Conservation (phyloP, 2,329 filamentous ascomycete genomes). For the Claviceps quebecensis region DNA sequence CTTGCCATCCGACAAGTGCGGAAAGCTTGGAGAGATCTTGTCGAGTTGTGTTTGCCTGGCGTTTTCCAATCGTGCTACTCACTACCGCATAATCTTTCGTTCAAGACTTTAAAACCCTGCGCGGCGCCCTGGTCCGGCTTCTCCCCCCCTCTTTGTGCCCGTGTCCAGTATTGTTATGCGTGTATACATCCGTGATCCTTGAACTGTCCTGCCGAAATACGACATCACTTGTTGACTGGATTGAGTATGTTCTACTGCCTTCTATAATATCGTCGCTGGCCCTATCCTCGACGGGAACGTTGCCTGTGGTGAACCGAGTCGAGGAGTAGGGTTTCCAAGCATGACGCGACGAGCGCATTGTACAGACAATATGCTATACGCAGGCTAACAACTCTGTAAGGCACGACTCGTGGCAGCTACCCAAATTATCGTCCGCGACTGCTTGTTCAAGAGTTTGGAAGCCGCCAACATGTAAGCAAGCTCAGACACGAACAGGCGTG, state of each 20-base stretch:
- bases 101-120: slow-evolving; percentile 2
- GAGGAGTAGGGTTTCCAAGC: not conserved
- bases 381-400: not conserved
- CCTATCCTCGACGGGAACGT: no score
- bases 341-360: not conserved
- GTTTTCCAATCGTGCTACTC: not conserved
- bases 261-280: not conserved
- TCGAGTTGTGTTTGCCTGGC: not conserved
- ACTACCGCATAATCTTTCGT: not conserved
- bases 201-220: not conserved
- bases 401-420: not conserved
- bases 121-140: not conserved
- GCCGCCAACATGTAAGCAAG: slow-evolving; percentile 6
- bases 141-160: not conserved
- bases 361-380: not conserved
- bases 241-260: not conserved
- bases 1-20: not conserved
- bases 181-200: not conserved
- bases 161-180: not conserved
- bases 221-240: not conserved
- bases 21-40: no score
- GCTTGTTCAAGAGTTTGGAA: slow-evolving; percentile 1
- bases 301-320: no score
- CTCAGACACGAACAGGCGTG: not conserved
- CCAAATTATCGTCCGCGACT: not conserved